Evolutionary conservation across 2,329 filamentous ascomycete genomes (phyloP).

Genomic region (Atkinsonella texensis): DNA sequence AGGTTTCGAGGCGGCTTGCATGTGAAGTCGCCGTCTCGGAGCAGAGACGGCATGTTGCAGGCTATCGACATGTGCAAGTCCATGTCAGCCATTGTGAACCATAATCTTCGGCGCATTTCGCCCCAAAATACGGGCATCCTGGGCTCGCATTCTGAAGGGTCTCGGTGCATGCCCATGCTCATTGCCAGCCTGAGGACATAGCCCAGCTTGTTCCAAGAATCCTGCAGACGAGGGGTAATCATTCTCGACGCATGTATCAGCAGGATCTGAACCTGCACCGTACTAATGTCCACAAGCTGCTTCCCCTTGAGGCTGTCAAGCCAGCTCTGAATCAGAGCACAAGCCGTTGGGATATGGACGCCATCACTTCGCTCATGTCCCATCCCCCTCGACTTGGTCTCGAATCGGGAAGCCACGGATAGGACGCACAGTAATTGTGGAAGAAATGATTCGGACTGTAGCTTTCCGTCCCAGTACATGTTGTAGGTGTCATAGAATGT

Average conservation of each 20-base stretch:
- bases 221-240: conserved; percentile 37
- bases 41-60: conserved; percentile 37
- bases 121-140: conserved; percentile 37
- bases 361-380: conserved; percentile 39
- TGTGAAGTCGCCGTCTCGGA: conserved; percentile 41
- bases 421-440: conserved; percentile 41
- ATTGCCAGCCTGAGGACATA: conserved; percentile 44
- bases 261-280: conserved; percentile 42
- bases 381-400: conserved; percentile 37
- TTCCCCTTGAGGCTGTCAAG: conserved; percentile 39
- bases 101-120: conserved; percentile 42
- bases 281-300: conserved; percentile 38
- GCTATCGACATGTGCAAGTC: conserved; percentile 42
- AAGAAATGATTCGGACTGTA: conserved; percentile 37
- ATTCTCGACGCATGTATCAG: conserved; percentile 40
- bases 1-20: conserved; percentile 41
- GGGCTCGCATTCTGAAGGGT: conserved; percentile 39
- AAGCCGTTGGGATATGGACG: conserved; percentile 45
- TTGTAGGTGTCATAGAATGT: conserved; percentile 39
- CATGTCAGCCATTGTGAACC: conserved; percentile 45
- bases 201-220: conserved; percentile 43
- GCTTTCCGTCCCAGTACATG: conserved; percentile 37
- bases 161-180: conserved; percentile 46
- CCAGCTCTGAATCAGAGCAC: conserved; percentile 41
- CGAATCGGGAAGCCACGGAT: conserved; percentile 41